Conservation (phyloP, 768 basidiomycete species). For the Trametes maxima region DNA sequence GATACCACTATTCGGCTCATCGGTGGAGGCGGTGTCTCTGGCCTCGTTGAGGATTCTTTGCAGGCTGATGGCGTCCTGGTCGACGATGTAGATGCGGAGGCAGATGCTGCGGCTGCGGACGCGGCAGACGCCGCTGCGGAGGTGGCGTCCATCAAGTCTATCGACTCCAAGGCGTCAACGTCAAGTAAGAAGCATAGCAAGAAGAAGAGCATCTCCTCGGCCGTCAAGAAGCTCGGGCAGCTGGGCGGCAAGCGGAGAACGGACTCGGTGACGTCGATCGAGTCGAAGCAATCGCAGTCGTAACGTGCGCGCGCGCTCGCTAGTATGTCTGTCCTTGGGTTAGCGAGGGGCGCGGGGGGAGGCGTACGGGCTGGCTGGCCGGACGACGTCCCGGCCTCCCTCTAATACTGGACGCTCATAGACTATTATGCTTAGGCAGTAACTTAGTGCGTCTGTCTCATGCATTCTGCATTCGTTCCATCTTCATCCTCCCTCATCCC, state of each 20-base stretch:
- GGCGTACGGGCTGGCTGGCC: neutral
- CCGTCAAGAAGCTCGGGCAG: slow-evolving; percentile 57
- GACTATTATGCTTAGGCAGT: slow-evolving; percentile 22
- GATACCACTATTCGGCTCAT: slow-evolving; percentile 59
- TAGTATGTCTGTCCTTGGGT: slow-evolving; percentile 14
- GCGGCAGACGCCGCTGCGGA: slow-evolving; percentile 30
- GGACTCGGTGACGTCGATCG: slow-evolving; percentile 50
- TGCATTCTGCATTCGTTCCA: neutral
- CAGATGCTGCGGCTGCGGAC: slow-evolving; percentile 22
- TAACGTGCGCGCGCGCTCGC: neutral
- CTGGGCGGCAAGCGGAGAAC: slow-evolving; percentile 51
- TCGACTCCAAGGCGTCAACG: slow-evolving; percentile 39
- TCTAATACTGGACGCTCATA: slow-evolving; percentile 22
- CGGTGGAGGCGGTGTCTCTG: slow-evolving; percentile 54
- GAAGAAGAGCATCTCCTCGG: slow-evolving; percentile 58
- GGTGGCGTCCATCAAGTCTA: slow-evolving; percentile 33
- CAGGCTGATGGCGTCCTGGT: slow-evolving; percentile 38
- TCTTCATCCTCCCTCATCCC: slow-evolving; percentile 1
- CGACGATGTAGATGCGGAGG: slow-evolving; percentile 38
- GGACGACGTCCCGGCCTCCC: neutral
- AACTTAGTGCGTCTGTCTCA: slow-evolving; percentile 1
- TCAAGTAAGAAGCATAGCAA: slow-evolving; percentile 47
- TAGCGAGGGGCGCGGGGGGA: slow-evolving; percentile 9
- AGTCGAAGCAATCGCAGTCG: slow-evolving; percentile 36
- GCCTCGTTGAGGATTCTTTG: slow-evolving; percentile 37